Base-by-base conservation (phyloP, 768 basidiomycete species). In the Rhodocollybia butyracea region DNA sequence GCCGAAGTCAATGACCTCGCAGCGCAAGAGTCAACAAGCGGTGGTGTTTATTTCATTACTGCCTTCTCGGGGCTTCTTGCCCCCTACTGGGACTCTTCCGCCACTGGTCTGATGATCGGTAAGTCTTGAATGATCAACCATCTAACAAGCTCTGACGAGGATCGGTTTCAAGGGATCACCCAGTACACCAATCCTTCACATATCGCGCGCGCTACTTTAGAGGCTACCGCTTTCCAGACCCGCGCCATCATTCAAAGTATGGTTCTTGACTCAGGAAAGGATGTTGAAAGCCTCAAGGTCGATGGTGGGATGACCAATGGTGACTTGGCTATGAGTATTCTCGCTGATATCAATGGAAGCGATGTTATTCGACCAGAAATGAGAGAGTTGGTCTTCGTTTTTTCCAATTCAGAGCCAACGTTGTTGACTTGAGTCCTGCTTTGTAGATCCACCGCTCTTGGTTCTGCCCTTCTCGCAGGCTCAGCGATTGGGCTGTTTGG, bases 221-320 rank as follows among this genome's bases (percentile, higher is more conserved):
- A 98, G 70, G 95, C 97, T 26, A 96, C 89, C 56, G 94, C 93
- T 10, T 98, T 88, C 77, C 95, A 98, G 72, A 97, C 96, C 8
- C 84, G 90, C 55, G 97, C 93, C 10, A 91, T 99, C 62, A 80
- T 98, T 45, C 94, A 98, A 68, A 89, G 91, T 65, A 99, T 99
- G 89, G 86, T 90, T 67, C 74, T 89, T 51, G 96, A 99, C 72
- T 88, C 91, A 19, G 80, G 80, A 17, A 76, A 77, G 5, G 85
- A 89, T 47, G 79, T 97, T 52, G 85, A 88, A 64, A 80, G 89
- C 63, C 83, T 99, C 60, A 95, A 89, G 68, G 96, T 99, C 38
- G 97, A 98, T 68, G 97, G 97, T 19, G 94, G 94, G 15, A 95
- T 97, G 89, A 97, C 94, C 8, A 96, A 94, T 61, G 90, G 91